A percentile compares a stretch with the other conserved stretches of the same genome.
phyloP scores from a whole-genome alignment of 2,329 filamentous ascomycete genomes.

The Phoma sp. region DNA sequence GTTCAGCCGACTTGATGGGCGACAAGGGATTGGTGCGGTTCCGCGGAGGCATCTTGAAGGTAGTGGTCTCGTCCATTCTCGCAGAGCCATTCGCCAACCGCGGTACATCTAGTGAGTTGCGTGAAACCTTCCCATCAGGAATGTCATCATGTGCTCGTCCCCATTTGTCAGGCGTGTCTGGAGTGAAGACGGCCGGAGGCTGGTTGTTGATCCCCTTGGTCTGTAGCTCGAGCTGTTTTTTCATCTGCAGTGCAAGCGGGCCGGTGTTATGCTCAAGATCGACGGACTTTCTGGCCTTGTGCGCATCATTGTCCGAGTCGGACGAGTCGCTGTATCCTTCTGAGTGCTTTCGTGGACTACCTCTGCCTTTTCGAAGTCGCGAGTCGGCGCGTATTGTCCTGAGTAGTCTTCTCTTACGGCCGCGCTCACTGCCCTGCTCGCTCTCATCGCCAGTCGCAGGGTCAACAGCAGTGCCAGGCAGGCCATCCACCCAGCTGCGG shows the following conservation, averaged over 20 bases:
- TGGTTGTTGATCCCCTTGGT: slow-evolving; percentile 45
- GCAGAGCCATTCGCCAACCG: slow-evolving; percentile 28
- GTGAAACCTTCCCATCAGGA: slow-evolving; percentile 20
- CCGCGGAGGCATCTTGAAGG: slow-evolving; percentile 32
- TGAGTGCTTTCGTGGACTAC: slow-evolving; percentile 22
- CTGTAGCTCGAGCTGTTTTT: slow-evolving; percentile 53
- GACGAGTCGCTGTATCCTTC: slow-evolving; percentile 43
- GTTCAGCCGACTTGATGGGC: slow-evolving; percentile 39
- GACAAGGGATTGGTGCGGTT: slow-evolving; percentile 21
- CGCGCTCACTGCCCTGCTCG: slow-evolving; percentile 47
- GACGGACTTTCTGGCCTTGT: slow-evolving; percentile 60
- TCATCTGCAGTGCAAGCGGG: slow-evolving; percentile 56
- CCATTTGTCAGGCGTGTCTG: slow-evolving; percentile 54
- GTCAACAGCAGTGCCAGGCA: slow-evolving; percentile 36
- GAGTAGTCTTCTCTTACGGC: slow-evolving; percentile 45
- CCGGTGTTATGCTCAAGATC: slow-evolving; percentile 54
- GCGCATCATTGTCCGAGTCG: slow-evolving; percentile 56
- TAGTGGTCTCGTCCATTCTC: slow-evolving; percentile 23
- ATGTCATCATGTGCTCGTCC: slow-evolving; percentile 36
- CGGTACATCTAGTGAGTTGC: slow-evolving; percentile 38
- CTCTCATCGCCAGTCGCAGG: slow-evolving; percentile 46
- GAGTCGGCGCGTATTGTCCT: slow-evolving; percentile 44
- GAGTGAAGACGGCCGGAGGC: slow-evolving; percentile 50
- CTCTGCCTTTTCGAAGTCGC: slow-evolving; percentile 24
- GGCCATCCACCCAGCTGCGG: slow-evolving; percentile 40